Evolutionary conservation across 2,329 filamentous ascomycete genomes (phyloP), one percentile per base, ranked within the genome.

Genomic region (Didymella sp.): DNA sequence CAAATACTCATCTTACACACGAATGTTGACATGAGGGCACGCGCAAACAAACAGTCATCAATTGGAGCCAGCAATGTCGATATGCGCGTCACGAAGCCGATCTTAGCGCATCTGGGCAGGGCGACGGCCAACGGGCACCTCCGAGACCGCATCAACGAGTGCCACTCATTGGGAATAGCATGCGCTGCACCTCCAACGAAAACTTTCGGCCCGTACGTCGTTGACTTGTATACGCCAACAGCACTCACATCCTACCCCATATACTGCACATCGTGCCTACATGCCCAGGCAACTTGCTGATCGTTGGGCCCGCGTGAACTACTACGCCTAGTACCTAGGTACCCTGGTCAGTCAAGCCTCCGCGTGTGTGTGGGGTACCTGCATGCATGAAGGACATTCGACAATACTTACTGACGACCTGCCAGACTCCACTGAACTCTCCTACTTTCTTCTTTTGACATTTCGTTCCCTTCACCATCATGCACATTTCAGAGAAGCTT

Each of bases 401-500:
- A 52, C 40, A 33, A 33, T 40, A 5, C n/a, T 2, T 42, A 11
- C 49, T 58, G 30, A 57, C 48, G 13, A 44, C n/a, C 3, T 19
- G n/a, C 27, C 42, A 43, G 31, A 11, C 27, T 52, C 41, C 27
- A 58, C 45, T 57, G 46, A 55, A 43, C 19, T 21, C 35, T 25
- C 19, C 9, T 45, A 51, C 37, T 22, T 28, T 24, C 38, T 43
- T 43, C 46, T 17, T 19, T 51, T 38, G 38, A 15, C 15, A 24
- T 41, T n/a, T 31, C 46, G 44, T 51, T 42, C n/a, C 28, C 12
- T 52, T 25, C 48, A 17, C 63, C 84, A 88, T 75, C 64, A 98
- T 99, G 94, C 95, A 98, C 80, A 94, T 99, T 84, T 91, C 89
- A 67, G 87, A 95, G 70, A 97, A 97, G 84, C 85, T 99, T 71